Evolutionary conservation across 1,139 yeast genomes (phyloP), one percentile per base, ranked within the genome.

Genomic region (Geotrichum klebahnii): DNA sequence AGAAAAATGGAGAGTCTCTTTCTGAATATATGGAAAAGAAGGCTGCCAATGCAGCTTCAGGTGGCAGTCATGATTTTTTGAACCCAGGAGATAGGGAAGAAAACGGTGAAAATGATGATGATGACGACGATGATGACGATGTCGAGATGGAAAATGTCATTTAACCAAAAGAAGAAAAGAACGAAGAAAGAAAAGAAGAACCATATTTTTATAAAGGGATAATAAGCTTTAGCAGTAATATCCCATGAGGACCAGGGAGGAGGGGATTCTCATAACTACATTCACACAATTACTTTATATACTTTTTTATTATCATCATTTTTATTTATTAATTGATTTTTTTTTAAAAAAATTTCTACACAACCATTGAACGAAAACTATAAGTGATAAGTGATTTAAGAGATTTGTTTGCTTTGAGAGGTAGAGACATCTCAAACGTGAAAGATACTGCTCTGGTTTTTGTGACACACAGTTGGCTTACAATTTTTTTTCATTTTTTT

Each of bases 1-100:
- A 36, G 69, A 82, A 82, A 16, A 63, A 74, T 82, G 62, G 61
- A 10, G 56, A 58, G 28, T 55, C 61, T 5, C 44, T 61, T 17
- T 60, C 65, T 10, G 59, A 56, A 23, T 60, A 60, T 46, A 61
- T 62, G 59, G 60, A 53, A 29, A 58, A 57, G 38, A 40, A 23
- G 16, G 48, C 33, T 22, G 29, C 34, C 14, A 37, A 24, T n/a
- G 19, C 54, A 31, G 24, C 14, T 33, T 29, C 38, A n/a, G 36
- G 40, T 38, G 52, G 41, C 8, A 16, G 36, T 17, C 47, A 37
- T 24, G 41, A 40, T 10, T n/a, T n/a, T n/a, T n/a, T n/a, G n/a
- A 33, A 20, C 33, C 28, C 19, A 14, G 44, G 23, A 12, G 46
- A 39, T 14, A 44, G 31, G 8, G 50, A 37, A 38, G 57, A 44